Base-by-base conservation (phyloP, 495 filamentous ascomycete species). In the Aspergillus steynii region DNA sequence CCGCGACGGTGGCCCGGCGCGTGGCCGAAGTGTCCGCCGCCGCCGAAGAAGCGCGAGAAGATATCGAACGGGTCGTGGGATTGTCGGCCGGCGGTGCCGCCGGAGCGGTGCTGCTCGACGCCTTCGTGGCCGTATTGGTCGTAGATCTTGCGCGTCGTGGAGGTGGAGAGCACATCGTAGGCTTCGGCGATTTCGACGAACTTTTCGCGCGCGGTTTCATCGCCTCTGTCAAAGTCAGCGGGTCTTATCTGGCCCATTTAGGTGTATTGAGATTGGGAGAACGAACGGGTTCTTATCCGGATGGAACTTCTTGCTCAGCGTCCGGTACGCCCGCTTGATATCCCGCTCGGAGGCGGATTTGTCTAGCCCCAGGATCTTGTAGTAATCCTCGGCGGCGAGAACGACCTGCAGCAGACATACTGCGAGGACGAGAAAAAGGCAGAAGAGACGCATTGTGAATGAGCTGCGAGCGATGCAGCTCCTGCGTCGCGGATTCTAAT, bases 261-360 rank as follows among this genome's bases (percentile, higher is more conserved):
- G 48, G 29, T 54, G 26, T 61, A 14, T 64, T 42, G 51, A 51
- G 29, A 57, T 45, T 29, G 62, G 32, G 42, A 53, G 29, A 55
- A 83, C 89, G 68, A 78, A 96, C 91, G 95, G 95, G 64, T 99
- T 99, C 84, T 99, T 99, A 72, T 99, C 95, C 1, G 95, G 95
- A 68, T 99, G 95, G 74, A 83, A 97, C 77, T 96, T 96, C 77
- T 97, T 97, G 82, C 90, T 95, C 4, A 98, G 78, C 53, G 85
- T 89, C 53, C 92, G 86, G 75, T 99, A 99, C 37, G 95, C 96
- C n/a, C 89, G 86, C 77, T 98, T 99, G 76, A 99, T 93, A 69
- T 98, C 92, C 66, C 85, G 86, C 53, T 97, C 94, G 14, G 85
- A 90, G 3, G 95, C 94, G 26, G 85, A 80, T 71, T 88, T 92